phyloP scores from a whole-genome alignment of 768 basidiomycete genomes.

The Phanerochaete carnosa region DNA sequence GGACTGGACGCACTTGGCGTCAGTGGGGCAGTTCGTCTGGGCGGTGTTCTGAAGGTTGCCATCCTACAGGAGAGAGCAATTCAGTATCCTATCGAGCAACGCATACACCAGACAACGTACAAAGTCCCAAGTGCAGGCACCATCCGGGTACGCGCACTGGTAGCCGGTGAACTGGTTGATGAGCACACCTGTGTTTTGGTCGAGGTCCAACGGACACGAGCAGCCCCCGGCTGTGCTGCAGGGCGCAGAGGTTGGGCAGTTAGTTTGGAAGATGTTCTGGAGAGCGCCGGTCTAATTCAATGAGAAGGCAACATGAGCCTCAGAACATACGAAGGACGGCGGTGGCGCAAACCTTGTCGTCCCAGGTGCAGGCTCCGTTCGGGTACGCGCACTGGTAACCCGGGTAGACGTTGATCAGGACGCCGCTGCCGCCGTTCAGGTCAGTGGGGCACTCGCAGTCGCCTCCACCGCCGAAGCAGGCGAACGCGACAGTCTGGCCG shows the following conservation, averaged over 20 bases:
- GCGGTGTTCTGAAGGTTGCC: constrained; percentile 11
- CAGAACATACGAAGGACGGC: neutral
- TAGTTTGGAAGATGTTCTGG: constrained; percentile 11
- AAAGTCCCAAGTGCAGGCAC: constrained; percentile 17
- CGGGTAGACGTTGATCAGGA: constrained; percentile 17
- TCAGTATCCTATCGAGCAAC: neutral
- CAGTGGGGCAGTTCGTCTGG: constrained; percentile 17
- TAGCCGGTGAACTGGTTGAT: constrained; percentile 20
- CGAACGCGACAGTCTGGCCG: constrained; percentile 4
- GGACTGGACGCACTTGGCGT: constrained; percentile 7
- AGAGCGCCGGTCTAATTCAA: constrained; percentile 13
- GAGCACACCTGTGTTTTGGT: constrained; percentile 13
- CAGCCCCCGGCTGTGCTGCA: constrained; percentile 13
- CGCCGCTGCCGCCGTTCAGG: constrained; percentile 9
- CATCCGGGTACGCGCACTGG: constrained; percentile 18
- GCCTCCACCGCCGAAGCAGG: constrained; percentile 10
- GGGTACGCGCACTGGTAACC: constrained; percentile 15
- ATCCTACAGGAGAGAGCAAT: neutral
- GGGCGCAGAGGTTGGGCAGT: constrained; percentile 13
- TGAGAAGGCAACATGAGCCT: neutral
- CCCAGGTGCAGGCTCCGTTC: constrained; percentile 17
- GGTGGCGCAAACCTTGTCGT: constrained; percentile 10
- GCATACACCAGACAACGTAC: neutral
- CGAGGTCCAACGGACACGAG: constrained; percentile 13
- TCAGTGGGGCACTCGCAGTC: constrained; percentile 18